Evolutionary conservation across 2,329 filamentous ascomycete genomes (phyloP).

Genomic region (Diaporthe ampelina): DNA sequence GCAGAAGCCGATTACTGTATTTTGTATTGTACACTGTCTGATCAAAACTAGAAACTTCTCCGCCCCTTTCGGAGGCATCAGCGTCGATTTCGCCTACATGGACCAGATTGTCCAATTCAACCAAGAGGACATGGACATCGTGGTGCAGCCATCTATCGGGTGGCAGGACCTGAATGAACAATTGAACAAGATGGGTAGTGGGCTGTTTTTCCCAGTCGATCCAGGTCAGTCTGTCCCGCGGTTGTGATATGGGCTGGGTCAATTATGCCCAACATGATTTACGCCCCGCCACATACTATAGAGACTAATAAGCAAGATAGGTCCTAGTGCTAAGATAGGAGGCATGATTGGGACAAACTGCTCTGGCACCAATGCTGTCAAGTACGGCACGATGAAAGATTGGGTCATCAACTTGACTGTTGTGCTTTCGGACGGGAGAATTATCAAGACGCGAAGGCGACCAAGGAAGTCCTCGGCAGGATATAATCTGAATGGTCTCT

Average conservation of each 20-base stretch:
- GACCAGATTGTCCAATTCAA: conserved; percentile 84
- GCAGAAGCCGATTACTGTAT: too few relatives aligned
- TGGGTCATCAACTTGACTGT: conserved; percentile 85
- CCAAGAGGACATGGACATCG: conserved; percentile 90
- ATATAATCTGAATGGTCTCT: conserved; percentile 85
- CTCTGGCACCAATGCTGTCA: conserved; percentile 83
- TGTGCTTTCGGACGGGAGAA: conserved; percentile 81
- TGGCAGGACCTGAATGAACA: conserved; percentile 90
- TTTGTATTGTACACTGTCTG: neutral
- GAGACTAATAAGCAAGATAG: conserved; percentile 46
- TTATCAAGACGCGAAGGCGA: conserved; percentile 84
- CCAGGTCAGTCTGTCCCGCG: conserved; percentile 67
- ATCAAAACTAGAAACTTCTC: conserved; percentile 74
- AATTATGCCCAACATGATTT: neutral
- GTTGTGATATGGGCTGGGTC: neutral
- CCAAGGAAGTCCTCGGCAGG: conserved; percentile 86
- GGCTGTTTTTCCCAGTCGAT: conserved; percentile 92
- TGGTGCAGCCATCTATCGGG: conserved; percentile 91
- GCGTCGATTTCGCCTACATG: conserved; percentile 92
- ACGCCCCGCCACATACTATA: neutral
- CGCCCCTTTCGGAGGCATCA: conserved; percentile 87
- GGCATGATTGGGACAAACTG: conserved; percentile 87
- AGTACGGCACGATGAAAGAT: conserved; percentile 89
- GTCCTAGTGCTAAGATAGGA: conserved; percentile 79
- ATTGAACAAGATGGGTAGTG: conserved; percentile 76